phyloP scores from a whole-genome alignment of 192 early-diverging fungal species.

The Glomus cerebriforme region DNA sequence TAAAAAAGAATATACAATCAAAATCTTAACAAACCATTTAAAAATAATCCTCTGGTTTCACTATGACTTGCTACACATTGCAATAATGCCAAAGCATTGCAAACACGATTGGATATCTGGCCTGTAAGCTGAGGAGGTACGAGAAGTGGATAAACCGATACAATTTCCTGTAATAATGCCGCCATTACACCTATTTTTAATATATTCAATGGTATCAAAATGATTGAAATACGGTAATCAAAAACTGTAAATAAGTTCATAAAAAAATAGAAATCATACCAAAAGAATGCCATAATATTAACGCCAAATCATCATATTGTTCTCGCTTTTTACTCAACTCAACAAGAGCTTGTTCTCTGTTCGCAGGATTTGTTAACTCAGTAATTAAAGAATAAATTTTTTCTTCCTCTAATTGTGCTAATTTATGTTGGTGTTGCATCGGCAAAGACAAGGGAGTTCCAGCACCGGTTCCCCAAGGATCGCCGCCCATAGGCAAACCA shows the following conservation, averaged over 20 bases:
- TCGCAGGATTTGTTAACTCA: slow-evolving; percentile 75
- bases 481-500: slow-evolving; percentile 8
- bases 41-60: slow-evolving; percentile 82
- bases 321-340: slow-evolving; percentile 95
- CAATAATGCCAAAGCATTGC: slow-evolving; percentile 92
- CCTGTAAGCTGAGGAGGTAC: slow-evolving; percentile 84
- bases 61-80: slow-evolving; percentile 96
- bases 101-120: slow-evolving; percentile 91
- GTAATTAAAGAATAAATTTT: slow-evolving; percentile 87
- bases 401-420: slow-evolving; percentile 65
- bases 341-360: slow-evolving; percentile 87
- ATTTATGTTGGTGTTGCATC: slow-evolving; percentile 49
- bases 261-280: slow-evolving; percentile 48
- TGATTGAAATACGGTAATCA: background rate
- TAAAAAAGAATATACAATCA: background rate
- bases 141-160: slow-evolving; percentile 91
- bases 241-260: background rate
- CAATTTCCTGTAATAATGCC: slow-evolving; percentile 93
- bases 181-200: slow-evolving; percentile 81
- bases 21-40: slow-evolving; percentile 61
- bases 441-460: slow-evolving; percentile 34
- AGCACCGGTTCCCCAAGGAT: slow-evolving; percentile 32
- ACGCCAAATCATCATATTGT: slow-evolving; percentile 92
- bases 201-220: background rate
- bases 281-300: slow-evolving; percentile 97